Conservation (phyloP, 352 stramenopile genomes). For the Bremia lactucae region DNA sequence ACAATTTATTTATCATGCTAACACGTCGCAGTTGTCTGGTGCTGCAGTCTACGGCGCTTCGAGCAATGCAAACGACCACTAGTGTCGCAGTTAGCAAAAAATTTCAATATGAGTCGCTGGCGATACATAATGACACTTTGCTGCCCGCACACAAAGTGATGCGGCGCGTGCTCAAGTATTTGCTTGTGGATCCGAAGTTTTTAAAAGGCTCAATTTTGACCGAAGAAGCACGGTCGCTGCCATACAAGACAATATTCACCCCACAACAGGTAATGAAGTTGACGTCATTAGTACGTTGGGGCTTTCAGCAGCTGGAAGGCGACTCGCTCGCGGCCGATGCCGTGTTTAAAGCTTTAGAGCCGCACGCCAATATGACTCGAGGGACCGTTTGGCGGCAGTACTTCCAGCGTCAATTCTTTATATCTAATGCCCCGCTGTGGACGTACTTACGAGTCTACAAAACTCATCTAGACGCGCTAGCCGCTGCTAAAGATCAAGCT, state of each 20-base stretch:
- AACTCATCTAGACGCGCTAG: conserved; percentile 7
- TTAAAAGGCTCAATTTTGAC: conserved; percentile 10
- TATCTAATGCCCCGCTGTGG: conserved; percentile 30
- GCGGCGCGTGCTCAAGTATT: conserved; percentile 28
- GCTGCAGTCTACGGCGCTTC: conserved; percentile 1
- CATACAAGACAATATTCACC: conserved; percentile 22
- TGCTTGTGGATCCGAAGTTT: conserved; percentile 14
- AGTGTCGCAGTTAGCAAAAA: not conserved
- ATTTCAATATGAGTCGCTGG: conserved; percentile 18
- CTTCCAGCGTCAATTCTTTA: conserved; percentile 54
- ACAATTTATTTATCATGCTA: not conserved
- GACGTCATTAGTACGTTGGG: conserved; percentile 28
- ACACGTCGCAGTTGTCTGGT: conserved; percentile 2
- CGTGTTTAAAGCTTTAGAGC: conserved; percentile 31
- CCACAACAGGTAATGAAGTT: conserved; percentile 19
- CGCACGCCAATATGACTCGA: conserved; percentile 40
- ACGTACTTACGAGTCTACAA: conserved; percentile 30
- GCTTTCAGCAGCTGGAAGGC: conserved; percentile 17
- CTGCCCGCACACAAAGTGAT: conserved; percentile 4
- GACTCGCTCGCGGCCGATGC: conserved; percentile 8
- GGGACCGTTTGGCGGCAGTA: conserved; percentile 41
- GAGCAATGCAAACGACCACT: conserved; percentile 6
- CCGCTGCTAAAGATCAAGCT: conserved; percentile 1
- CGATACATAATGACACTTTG: conserved; percentile 5
- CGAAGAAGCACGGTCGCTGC: conserved; percentile 13